Evolutionary conservation across 768 basidiomycete genomes (phyloP), one percentile per base, ranked within the genome.

Genomic region (Hygrocybe punicea): DNA sequence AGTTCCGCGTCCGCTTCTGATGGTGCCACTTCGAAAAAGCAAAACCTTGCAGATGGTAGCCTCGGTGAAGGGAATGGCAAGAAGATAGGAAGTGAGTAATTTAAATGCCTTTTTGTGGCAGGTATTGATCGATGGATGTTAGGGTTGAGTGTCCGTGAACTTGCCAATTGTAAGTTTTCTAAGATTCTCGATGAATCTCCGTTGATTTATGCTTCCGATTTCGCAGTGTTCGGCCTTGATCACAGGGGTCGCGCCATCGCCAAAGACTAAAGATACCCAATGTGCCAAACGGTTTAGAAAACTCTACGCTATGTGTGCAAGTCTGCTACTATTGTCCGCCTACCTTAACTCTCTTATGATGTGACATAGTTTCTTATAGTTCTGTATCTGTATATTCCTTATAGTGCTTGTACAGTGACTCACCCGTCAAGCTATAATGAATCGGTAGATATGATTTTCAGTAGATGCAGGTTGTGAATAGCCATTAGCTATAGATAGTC

Each of bases 31-130:
- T 50, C 34, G 16, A 50, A n/a, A n/a, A n/a, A 76, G 80, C 77
- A 83, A 77, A 71, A 69, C 25, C 75, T 86, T 10, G 82, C 84
- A 7, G 84, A 85, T 64, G 81, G 82, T 8, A 78, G 78, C 58
- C 72, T 87, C 37, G 85, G 85, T 5, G 85, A 87, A 71, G 84
- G 85, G 9, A 71, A 64, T 3, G 84, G 79, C 16, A 78, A 80
- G 71, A 85, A 84, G 71, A 29, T 29, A 29, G 29, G 29, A 29
- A 29, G 29, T 29, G 29, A 29, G 29, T 29, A 4, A 75, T 85
- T 48, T 79, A 34, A 69, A 81, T 78, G 65, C 74, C 79, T 76
- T 44, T 10, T 34, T 37, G 3, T 51, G 34, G 48, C 34, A n/a
- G 2, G 21, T 57, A 51, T 39, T 50, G 24, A 50, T 45, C 13